phyloP scores from a whole-genome alignment of 148 eudicot species.

The Vaccinium darrowii region DNA sequence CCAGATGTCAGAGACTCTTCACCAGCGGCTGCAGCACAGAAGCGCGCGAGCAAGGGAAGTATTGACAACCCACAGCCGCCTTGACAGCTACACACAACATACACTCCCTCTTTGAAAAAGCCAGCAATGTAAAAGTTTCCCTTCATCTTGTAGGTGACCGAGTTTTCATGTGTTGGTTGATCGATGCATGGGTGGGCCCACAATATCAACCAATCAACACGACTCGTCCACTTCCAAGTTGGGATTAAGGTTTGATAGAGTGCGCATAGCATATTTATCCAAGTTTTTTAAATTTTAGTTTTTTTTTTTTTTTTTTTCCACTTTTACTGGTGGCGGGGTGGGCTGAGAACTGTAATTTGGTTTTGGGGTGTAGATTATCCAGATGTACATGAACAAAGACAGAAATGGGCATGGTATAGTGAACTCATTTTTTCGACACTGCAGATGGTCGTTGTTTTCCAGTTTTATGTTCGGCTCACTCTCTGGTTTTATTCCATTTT shows the following conservation, averaged over 20 bases:
- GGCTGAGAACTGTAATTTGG: background rate
- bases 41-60: slow-evolving; percentile 83
- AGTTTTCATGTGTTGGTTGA: no score
- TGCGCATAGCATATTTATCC: background rate
- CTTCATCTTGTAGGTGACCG: background rate
- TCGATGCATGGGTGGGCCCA: no score
- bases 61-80: slow-evolving; percentile 33
- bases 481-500: background rate
- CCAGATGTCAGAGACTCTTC: slow-evolving; percentile 75
- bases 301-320: no score
- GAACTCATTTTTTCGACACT: background rate
- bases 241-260: no score
- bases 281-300: background rate
- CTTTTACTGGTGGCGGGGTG: background rate
- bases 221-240: no score
- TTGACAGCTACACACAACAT: slow-evolving; percentile 47
- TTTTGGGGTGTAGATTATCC: background rate
- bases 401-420: background rate
- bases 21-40: slow-evolving; percentile 88
- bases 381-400: background rate
- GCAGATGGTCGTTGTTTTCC: background rate
- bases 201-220: no score
- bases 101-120: slow-evolving; percentile 25
- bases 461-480: background rate
- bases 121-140: background rate